Evolutionary conservation across 805 yeast species (phyloP).

Genomic region (Saitoella complicata): DNA sequence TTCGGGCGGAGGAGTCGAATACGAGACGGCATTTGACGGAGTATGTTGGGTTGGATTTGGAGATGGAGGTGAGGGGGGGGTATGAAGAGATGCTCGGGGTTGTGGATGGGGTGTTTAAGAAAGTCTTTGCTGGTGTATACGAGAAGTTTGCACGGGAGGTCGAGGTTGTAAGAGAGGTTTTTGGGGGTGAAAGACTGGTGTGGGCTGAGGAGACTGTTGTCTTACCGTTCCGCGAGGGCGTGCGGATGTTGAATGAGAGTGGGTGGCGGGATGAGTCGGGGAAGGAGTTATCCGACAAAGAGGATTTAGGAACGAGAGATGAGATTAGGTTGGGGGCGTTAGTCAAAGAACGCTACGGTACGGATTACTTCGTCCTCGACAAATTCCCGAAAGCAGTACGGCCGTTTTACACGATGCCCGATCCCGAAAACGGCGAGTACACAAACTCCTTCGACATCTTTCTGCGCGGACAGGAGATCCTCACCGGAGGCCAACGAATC

Average conservation of each 20-base stretch:
- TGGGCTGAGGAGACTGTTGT: conserved; percentile 87
- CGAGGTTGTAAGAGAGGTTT: conserved; percentile 79
- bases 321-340: conserved; percentile 85
- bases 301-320: conserved; percentile 78
- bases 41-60: conserved; percentile 91
- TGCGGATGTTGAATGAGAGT: conserved; percentile 65
- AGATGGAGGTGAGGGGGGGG: conserved; percentile 96
- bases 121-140: conserved; percentile 74
- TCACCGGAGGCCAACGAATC: conserved; percentile 99
- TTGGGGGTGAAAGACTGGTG: conserved; percentile 83
- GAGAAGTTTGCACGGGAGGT: conserved; percentile 67
- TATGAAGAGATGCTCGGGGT: conserved; percentile 72
- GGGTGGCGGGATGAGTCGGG: conserved; percentile 26
- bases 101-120: conserved; percentile 60
- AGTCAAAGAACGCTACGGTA: conserved; percentile 84
- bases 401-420: conserved; percentile 99
- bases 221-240: conserved; percentile 80
- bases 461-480: conserved; percentile 99
- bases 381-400: conserved; percentile 93
- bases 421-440: conserved; percentile 75
- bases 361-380: conserved; percentile 95
- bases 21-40: conserved; percentile 99
- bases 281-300: no score
- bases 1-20: conserved; percentile 97
- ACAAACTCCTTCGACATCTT: conserved; percentile 98